Base-by-base conservation (phyloP, 164 flowering plant species). In the Dillenia turbinata region DNA sequence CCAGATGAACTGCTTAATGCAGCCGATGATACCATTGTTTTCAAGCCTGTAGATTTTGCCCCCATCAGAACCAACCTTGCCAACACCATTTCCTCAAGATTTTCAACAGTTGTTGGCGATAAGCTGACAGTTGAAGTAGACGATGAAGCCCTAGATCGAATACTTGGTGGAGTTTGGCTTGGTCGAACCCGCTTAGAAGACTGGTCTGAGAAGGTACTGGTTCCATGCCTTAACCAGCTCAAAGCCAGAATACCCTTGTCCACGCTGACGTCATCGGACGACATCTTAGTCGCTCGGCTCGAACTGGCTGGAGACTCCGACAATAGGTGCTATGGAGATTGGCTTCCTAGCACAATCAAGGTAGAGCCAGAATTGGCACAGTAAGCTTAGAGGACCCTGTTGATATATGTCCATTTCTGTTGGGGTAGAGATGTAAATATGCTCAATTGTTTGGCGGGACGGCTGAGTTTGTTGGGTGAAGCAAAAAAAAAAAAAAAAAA, bases 141-240 rank as follows among this genome's bases (percentile, higher is more conserved):
- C 15, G 82, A 79, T 0, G 84, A 84, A 13, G 89, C 85, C 1
- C 66, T 94, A 0, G 88, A 82, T 47, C 86, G 79, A 68, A 81
- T 94, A 10, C 61, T 77, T 1, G 80, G 90, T 3, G 96, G 90
- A 10, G 63, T 82, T 40, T 94, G 96, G 96, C 69, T 84, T 26
- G 88, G 96, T 33, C 71, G 68, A 54, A 71, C 67, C 1, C 74
- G 79, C 15, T 66, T 89, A 16, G 93, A 83, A 50, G 85, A 88
- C 52, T 94, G 95, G 95, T 56, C 64, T 3, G 90, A 87, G 50
- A 81, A 76, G 49, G 90, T 77, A 7, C 49, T 94, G 54, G 80
- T 71, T 16, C 93, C 99, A 8, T 71, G 80, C 65, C 79, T 94
- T 54, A 79, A 75, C 8, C 85, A 84, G 66, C 77, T 93, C 60